Evolutionary conservation across 176 grass and related monocot genomes (phyloP), one percentile per base, ranked within the genome.

Genomic region (Phoenix dactylifera): DNA sequence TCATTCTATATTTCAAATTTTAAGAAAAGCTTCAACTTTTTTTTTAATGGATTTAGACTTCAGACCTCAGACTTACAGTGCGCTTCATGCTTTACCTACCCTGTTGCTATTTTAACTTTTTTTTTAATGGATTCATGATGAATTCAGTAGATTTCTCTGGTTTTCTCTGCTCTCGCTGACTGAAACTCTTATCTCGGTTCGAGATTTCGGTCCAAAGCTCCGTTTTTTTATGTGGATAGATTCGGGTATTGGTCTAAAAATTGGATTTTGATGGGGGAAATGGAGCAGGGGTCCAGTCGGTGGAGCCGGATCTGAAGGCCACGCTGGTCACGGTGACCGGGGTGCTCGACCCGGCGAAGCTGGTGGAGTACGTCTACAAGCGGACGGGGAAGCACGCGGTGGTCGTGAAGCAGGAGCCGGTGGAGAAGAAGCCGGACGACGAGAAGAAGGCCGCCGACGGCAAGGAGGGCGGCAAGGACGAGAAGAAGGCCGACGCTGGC

Each of bases 321-420:
- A 86, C 87, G 7, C 60, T 92, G 29, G 84, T 98, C 51, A 92
- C 62, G 1, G 87, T 98, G 69, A 98, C 74, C 59, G 81, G 93
- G 3, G 60, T 85, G 57, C 88, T 92, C 53, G 84, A 88, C 49
- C 70, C 80, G 28, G 19, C 53, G 15, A 80, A 78, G 70, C 79
- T 98, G 15, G 84, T 83, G 5, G 61, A 78, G 74, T 79, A 92
- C 69, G 66, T 98, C 54, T 82, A 98, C 81, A 85, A 81, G 84
- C 73, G 66, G 65, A 89, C 84, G n/a, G 93, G 93, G 57, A 92
- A 78, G 73, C 87, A 91, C n/a, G 93, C 87, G 3, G 72, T 86
- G 56, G 60, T 98, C 2, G 62, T 82, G 5, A 98, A 89, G 81
- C 78, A 83, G 0, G 93, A 89, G 60, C 64, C 55, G 49, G 48